Evolutionary conservation across 306 rosid species (phyloP), one percentile per base, ranked within the genome.

Genomic region (Quercus mongolica): DNA sequence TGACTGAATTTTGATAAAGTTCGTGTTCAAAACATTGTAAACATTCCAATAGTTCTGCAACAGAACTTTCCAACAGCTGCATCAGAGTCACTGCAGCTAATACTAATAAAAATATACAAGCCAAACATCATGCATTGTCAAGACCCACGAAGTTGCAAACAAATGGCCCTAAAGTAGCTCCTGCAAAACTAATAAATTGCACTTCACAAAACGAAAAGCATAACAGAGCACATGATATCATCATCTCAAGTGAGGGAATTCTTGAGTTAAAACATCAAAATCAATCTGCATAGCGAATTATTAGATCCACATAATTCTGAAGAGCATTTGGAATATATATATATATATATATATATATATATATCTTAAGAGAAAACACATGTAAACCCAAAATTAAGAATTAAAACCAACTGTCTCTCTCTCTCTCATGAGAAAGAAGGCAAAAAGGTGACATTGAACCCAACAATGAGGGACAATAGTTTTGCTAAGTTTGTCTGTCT

Each of bases 381-480:
- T 13, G 14, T 49, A 49, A 49, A 12, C 1, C 5, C 54, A 49
- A 12, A 44, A 49, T 49, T 49, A 49, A 49, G 17, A 11, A 49
- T 49, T 49, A 49, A 49, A 49, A 49, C 5, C 54, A 49, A 3
- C 54, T 49, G 17, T 12, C 17, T 49, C 54, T 9, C 51, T 44
- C 52, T 9, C 52, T 46, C 52, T 46, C 52, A 49, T 3, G 54
- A 49, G 54, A 3, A 49, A 13, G 54, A 1, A 49, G 14, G 54
- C 54, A 13, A 49, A 49, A 49, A 49, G 54, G 54, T 49, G 17
- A 49, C 54, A 49, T 49, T 49, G 17, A 49, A 49, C 54, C 14
- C 54, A 49, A 13, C 41, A 44, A 18, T 52, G 78, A 44, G 35
- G 57, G 67, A 58, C 63, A 71, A 83, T 76, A 79, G 79, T 81